Conservation (phyloP, 805 yeast genomes). For the Wickerhamiella slavikovae region DNA sequence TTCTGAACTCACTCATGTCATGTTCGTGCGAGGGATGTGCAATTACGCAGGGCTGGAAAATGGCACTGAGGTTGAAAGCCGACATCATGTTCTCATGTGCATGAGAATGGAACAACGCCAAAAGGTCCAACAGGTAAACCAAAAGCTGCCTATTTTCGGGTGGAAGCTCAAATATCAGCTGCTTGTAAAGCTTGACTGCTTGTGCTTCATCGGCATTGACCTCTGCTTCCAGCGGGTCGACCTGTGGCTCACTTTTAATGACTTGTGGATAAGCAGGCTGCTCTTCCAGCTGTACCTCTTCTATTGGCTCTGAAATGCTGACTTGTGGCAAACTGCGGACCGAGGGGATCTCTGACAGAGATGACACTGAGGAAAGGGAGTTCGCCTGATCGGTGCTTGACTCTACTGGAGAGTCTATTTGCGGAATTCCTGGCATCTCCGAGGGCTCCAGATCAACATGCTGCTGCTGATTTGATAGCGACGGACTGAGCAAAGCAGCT, state of each 20-base stretch:
- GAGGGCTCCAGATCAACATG: background rate
- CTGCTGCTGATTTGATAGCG: background rate
- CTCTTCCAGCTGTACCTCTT: no score
- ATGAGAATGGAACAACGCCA: slow-evolving; percentile 67
- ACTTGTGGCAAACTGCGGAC: background rate
- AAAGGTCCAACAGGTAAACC: slow-evolving; percentile 67
- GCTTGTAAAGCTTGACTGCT: slow-evolving; percentile 53
- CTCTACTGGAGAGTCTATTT: no score
- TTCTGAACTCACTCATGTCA: slow-evolving; percentile 81
- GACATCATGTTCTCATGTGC: slow-evolving; percentile 74
- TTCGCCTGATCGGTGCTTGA: background rate
- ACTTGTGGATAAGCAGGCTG: background rate
- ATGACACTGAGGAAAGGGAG: background rate
- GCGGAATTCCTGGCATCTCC: background rate
- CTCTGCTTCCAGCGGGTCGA: slow-evolving; percentile 1
- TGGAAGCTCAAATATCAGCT: slow-evolving; percentile 45
- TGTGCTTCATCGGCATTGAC: no score
- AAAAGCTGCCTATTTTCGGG: slow-evolving; percentile 61
- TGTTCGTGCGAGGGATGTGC: slow-evolving; percentile 83
- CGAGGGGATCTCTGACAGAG: background rate
- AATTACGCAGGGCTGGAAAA: slow-evolving; percentile 89
- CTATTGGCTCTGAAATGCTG: background rate
- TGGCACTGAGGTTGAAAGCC: slow-evolving; percentile 79
- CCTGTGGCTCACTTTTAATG: background rate
- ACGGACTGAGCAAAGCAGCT: slow-evolving; percentile 12